Evolutionary conservation across 1,284 basidiomycete genomes (phyloP), one percentile per base, ranked within the genome.

Genomic region (Ceratobasidium sp.): DNA sequence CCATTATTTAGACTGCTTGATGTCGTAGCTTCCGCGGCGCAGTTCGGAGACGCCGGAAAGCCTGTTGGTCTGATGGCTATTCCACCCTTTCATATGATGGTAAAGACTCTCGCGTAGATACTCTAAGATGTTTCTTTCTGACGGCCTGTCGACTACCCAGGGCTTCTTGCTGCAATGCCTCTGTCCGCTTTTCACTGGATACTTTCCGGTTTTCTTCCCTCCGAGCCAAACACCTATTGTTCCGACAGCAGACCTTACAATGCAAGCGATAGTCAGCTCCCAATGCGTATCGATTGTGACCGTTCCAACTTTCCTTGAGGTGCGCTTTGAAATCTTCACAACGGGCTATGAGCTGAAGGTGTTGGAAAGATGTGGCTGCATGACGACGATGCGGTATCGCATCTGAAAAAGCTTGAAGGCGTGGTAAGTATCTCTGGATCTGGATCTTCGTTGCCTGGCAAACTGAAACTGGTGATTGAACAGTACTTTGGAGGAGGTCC

Each of bases 221-320:
- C 72, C 76, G 14, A 63, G 60, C 31, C 27, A 22, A 11, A 22
- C 56, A 15, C 69, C 76, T 7, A 53, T 57, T 1, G 19, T 77
- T 2, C 75, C 77, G 5, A 74, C 75, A 29, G 57, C 77, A 7
- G 50, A 75, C 0, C 31, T 44, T 19, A 75, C 74, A n/a, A 31
- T 77, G 22, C 24, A 75, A 19, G 74, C 50, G 8, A 19, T 73
- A 3, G 31, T n/a, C 15, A 0, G 50, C 56, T 17, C 47, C 59
- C 22, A n/a, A n/a, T 63, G 57, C 17, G 33, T 44, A 6, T 60
- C 50, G 24, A 9, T 73, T 0, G 22, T 77, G 17, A 51, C 74
- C 44, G 64, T 75, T 1, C 77, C 77, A 2, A 56, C 48, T 9
- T 75, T 76, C 53, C 44, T 74, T 0, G 77, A 77, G 63, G 77